Percentiles rank a stretch among this genome's conserved stretches.
Conservation (phyloP, 306 rosid species). For the Macrotyloma uniflorum region DNA sequence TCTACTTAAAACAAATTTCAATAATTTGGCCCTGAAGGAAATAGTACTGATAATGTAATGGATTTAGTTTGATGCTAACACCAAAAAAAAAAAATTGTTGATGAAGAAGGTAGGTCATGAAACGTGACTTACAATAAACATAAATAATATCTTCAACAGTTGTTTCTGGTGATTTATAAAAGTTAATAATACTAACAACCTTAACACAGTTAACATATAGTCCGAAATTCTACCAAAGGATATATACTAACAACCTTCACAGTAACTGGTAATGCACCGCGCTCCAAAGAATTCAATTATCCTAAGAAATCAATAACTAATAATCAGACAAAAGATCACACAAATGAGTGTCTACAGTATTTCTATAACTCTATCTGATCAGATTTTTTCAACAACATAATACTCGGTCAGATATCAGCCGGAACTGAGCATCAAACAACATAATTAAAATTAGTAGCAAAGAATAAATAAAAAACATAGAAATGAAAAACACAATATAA, state of each 20-base stretch:
- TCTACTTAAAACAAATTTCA: background rate
- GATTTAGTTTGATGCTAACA: background rate
- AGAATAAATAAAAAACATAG: background rate
- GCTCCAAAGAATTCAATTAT: conserved; percentile 12
- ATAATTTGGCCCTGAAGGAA: conserved; percentile 8
- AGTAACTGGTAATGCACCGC: background rate
- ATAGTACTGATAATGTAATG: background rate
- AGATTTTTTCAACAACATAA: conserved; percentile 1
- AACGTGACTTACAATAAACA: background rate
- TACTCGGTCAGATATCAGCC: background rate
- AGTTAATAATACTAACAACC: background rate
- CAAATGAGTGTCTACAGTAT: background rate
- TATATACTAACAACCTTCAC: background rate
- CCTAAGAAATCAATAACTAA: conserved; percentile 4
- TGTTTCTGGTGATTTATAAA: background rate
- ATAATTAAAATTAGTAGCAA: background rate
- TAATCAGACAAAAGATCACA: conserved; percentile 14
- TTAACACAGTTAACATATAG: background rate
- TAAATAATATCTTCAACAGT: background rate
- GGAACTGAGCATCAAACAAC: conserved; percentile 29
- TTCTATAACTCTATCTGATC: background rate
- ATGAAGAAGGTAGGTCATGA: too few relatives aligned
- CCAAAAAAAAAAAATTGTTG: background rate
- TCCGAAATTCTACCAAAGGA: background rate
- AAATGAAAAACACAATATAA: conserved; percentile 18